Conservation (phyloP, 140 eudicot genomes). For the Bidens hawaiensis region DNA sequence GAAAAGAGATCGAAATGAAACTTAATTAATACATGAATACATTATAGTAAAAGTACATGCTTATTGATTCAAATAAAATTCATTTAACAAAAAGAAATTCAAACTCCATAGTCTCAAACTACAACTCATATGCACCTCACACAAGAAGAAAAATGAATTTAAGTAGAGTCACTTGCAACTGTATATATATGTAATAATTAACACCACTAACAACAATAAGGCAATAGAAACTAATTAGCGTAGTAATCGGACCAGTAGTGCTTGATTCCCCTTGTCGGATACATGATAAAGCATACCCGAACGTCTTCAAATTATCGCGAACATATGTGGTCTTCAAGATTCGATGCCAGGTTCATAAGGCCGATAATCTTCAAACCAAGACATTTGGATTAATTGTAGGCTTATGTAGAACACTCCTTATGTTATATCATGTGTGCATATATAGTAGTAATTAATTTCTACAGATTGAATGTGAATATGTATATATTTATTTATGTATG, state of each 20-base stretch:
- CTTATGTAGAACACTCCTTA: constrained; percentile 5
- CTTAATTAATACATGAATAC: no score
- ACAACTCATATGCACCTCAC: constrained; percentile 18
- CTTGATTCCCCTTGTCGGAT: constrained; percentile 40
- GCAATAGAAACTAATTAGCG: neutral
- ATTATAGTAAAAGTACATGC: no score
- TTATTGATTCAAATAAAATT: neutral
- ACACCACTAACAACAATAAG: neutral
- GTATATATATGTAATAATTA: neutral
- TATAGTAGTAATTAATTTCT: constrained; percentile 18
- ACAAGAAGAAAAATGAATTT: constrained; percentile 13
- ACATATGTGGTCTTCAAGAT: constrained; percentile 5
- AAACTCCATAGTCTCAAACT: constrained; percentile 11
- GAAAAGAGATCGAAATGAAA: no score
- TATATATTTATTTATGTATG: neutral
- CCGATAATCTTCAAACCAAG: no score
- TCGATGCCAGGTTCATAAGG: constrained; percentile 20
- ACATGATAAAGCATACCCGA: constrained; percentile 14
- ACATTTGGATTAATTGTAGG: neutral
- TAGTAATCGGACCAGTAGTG: constrained; percentile 36
- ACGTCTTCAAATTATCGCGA: constrained; percentile 18
- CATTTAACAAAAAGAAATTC: no score
- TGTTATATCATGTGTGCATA: neutral
- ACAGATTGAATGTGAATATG: constrained; percentile 7
- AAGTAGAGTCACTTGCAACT: neutral